phyloP scores from a whole-genome alignment of 139 green algal genomes.

The Penium margaritaceum region DNA sequence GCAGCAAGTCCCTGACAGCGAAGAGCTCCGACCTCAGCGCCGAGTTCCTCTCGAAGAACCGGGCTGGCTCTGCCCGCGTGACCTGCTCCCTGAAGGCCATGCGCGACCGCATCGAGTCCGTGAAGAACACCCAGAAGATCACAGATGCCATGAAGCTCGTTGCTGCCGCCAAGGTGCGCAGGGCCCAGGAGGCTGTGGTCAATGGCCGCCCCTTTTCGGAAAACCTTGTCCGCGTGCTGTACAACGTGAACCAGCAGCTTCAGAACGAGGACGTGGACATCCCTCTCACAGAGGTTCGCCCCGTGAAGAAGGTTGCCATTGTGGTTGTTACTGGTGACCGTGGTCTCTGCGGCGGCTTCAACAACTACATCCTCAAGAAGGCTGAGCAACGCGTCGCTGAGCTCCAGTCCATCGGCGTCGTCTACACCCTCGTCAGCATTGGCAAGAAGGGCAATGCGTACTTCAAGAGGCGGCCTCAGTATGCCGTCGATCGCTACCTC shows the following conservation, averaged over 20 bases:
- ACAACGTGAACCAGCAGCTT: slow-evolving; percentile 92
- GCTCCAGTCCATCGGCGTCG: slow-evolving; percentile 74
- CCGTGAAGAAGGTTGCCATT: slow-evolving; percentile 88
- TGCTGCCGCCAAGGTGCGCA: slow-evolving; percentile 57
- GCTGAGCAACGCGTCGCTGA: slow-evolving; percentile 74
- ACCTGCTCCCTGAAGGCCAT: slow-evolving; percentile 69
- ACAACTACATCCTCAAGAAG: slow-evolving; percentile 92
- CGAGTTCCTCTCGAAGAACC: slow-evolving; percentile 11
- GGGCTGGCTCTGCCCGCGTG: not conserved
- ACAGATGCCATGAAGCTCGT: slow-evolving; percentile 74
- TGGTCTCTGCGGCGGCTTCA: slow-evolving; percentile 97
- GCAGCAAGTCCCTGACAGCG: not conserved
- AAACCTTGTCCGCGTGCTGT: slow-evolving; percentile 98
- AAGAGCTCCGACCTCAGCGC: not conserved
- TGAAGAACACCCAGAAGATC: slow-evolving; percentile 99
- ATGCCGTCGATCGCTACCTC: slow-evolving; percentile 58
- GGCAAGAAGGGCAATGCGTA: slow-evolving; percentile 88
- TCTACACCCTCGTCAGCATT: slow-evolving; percentile 68
- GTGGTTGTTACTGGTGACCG: slow-evolving; percentile 87
- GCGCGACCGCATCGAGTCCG: slow-evolving; percentile 84
- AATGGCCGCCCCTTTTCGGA: slow-evolving; percentile 93
- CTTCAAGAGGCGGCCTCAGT: slow-evolving; percentile 68
- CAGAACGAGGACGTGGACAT: slow-evolving; percentile 92
- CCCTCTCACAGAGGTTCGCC: slow-evolving; percentile 78
- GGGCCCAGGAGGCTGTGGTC: slow-evolving; percentile 93